Evolutionary conservation across 768 basidiomycete genomes (phyloP), one percentile per base, ranked within the genome.

Genomic region (Lenzites betulinus): DNA sequence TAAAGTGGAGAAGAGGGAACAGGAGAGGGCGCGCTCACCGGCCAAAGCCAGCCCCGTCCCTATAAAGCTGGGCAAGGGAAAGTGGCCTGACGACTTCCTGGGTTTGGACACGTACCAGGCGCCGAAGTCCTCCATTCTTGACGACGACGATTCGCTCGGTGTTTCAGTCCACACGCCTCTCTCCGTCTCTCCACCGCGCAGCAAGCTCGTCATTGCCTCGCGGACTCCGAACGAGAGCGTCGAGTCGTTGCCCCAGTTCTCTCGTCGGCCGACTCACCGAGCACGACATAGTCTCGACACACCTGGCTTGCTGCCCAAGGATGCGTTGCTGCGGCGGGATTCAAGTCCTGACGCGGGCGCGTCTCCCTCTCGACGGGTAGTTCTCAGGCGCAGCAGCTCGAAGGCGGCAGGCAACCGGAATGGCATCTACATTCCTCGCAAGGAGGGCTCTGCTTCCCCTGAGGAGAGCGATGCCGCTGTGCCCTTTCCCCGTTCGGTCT

Each of bases 81-180:
- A 88, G 72, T 92, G 89, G 89, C 89, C 91, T 0, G 89, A 91
- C 73, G 90, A 91, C 71, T 89, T 91, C 70, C 41, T 63, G 26
- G 61, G 61, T 8, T 70, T 92, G 56, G 84, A 85, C 64, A 84
- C 77, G 28, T 82, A 89, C 61, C 59, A 49, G 42, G 43, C 54
- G 57, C 54, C 54, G 53, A 52, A 62, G 42, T 46, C 56, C 22
- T 56, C 66, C 25, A 15, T 67, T 22, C 38, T 62, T n/a, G 58
- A 63, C 39, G 67, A 67, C 58, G 66, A 69, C 30, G 66, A 69
- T 13, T 64, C 64, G 30, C 42, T 62, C 44, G 33, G 54, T 59
- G 51, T 38, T 41, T 42, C 70, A 71, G 73, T 65, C 59, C 70
- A 68, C 69, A 64, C 76, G 73, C 59, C 74, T 73, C 25, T 83